phyloP scores from a whole-genome alignment of 2,329 filamentous ascomycete species.

The Cercospora beticola region DNA sequence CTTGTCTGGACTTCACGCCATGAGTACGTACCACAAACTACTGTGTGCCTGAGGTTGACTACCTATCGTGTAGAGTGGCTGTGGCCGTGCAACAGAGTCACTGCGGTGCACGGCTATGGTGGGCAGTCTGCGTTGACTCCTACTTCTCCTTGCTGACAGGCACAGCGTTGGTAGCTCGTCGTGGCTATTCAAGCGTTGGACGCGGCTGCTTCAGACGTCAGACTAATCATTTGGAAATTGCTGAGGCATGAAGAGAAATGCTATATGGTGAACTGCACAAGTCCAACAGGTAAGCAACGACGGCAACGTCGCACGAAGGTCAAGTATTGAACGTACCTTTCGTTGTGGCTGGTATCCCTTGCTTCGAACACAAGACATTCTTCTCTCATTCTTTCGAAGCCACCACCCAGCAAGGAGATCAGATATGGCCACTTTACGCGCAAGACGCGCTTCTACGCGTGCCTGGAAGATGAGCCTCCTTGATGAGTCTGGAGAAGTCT shows the following conservation, averaged over 20 bases:
- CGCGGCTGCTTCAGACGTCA: neutral
- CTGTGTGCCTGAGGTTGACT: neutral
- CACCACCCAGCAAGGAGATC: constrained; percentile 29
- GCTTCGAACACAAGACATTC: constrained; percentile 25
- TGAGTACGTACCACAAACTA: neutral
- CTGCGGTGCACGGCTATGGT: neutral
- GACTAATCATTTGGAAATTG: neutral
- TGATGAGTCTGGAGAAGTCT: constrained; percentile 14
- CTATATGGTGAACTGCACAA: neutral
- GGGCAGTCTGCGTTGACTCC: neutral
- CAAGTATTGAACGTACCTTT: neutral
- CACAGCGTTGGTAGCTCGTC: neutral
- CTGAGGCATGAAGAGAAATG: neutral
- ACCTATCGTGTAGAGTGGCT: no score
- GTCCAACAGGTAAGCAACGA: neutral
- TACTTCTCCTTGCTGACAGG: neutral
- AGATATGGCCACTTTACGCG: constrained; percentile 29
- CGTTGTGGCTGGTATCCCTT: constrained; percentile 20
- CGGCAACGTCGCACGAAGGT: neutral
- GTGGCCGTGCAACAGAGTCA: neutral
- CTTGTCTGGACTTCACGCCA: constrained; percentile 1
- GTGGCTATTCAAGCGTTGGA: neutral
- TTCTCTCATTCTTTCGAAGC: constrained; percentile 29
- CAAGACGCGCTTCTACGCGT: constrained; percentile 22
- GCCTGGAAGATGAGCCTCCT: constrained; percentile 17